Base-by-base conservation (phyloP, 371 early-diverging fungal species). In the Mortierella sp. region DNA sequence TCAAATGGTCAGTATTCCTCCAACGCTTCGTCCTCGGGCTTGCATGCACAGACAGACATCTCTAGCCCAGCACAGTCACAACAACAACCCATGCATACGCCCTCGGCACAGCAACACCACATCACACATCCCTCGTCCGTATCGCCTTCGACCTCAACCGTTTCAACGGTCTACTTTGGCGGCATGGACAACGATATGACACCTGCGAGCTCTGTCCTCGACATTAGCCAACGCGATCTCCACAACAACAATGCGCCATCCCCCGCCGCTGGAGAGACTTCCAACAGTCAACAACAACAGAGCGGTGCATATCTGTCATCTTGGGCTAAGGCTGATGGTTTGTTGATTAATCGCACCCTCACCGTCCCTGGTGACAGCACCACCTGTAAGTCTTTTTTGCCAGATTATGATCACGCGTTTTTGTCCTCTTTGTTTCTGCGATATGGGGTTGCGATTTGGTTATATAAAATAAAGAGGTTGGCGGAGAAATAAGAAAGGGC, bases 261-360 rank as follows among this genome's bases (percentile, higher is more conserved):
- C 54, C 54, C 54, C n/a, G 16, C 56, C 54, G 6, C 54, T 55
- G 16, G 7, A 0, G 24, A n/a, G 27, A n/a, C 18, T 1, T 51
- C 21, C 0, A 35, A 41, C 38, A 70, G 41, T 60, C 32, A 55
- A n/a, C 58, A 77, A 35, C 32, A 71, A 35, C 72, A 48, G 32
- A 32, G 24, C 35, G n/a, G 16, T 5, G 44, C 5, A 60, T 44
- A 51, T 32, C 10, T 32, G 8, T 16, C 55, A 1, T 72, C 29
- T 1, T 72, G 75, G 78, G 11, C 29, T 46, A 82, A 76, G 51
- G 54, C 79, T 3, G 75, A 81, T 27, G 55, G 65, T 0, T 38
- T 44, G 6, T 70, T 63, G 35, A 72, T 51, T 35, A 72, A 71
- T 71, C 72, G 75, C 10, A 71, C 78, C 21, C 56, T 73, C 3